Evolutionary conservation across 768 basidiomycete species (phyloP).

Genomic region (Coprinellus aureogranulatus): DNA sequence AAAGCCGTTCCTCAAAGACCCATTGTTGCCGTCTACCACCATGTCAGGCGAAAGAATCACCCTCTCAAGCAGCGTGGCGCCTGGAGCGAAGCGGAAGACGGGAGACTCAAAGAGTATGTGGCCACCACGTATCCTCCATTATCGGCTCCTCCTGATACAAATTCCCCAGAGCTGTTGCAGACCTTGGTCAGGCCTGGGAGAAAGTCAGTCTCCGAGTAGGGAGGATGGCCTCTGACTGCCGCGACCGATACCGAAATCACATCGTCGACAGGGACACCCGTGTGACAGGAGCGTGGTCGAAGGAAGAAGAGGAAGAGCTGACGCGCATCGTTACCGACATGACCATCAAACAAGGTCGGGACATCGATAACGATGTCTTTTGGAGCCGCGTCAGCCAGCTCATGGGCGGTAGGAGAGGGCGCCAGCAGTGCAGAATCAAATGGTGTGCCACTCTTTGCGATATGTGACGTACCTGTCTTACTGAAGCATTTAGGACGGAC

Average conservation of each 20-base stretch:
- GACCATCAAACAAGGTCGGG: conserved; percentile 69
- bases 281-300: conserved; percentile 70
- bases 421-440: conserved; percentile 87
- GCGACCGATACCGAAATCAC: conserved; percentile 85
- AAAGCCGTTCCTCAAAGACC: conserved; percentile 70
- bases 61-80: conserved; percentile 67
- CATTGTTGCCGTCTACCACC: conserved; percentile 81
- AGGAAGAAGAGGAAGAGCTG: conserved; percentile 74
- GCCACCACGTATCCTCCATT: not conserved
- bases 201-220: conserved; percentile 69
- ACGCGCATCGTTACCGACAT: conserved; percentile 73
- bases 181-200: conserved; percentile 79
- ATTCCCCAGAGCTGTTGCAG: conserved; percentile 57
- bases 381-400: conserved; percentile 75
- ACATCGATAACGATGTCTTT: conserved; percentile 76
- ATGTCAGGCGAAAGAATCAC: conserved; percentile 68
- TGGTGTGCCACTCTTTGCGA: conserved; percentile 45
- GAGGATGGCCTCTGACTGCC: conserved; percentile 75
- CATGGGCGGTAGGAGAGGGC: conserved; percentile 73
- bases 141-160: not conserved
- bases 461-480: too few relatives aligned
- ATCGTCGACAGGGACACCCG: conserved; percentile 65
- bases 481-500: conserved; percentile 58
- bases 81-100: conserved; percentile 70
- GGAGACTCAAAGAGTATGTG: conserved; percentile 56